phyloP scores from a whole-genome alignment of 2,329 filamentous ascomycete genomes.

The Pseudocercospora ulei region DNA sequence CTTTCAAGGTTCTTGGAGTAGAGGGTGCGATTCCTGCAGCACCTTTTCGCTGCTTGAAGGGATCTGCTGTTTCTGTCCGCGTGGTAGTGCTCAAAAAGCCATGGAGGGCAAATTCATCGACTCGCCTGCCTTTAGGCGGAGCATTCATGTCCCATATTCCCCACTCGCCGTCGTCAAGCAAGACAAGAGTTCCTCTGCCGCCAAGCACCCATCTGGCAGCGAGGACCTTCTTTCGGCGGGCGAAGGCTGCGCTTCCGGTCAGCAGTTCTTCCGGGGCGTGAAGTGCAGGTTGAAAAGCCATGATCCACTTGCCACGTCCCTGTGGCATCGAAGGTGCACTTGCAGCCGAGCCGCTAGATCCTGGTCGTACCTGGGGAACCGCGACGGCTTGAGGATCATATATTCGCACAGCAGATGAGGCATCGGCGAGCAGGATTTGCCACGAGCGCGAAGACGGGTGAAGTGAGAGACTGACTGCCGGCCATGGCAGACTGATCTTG shows the following conservation, averaged over 20 bases:
- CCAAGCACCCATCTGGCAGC: constrained; percentile 43
- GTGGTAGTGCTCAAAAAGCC: constrained; percentile 29
- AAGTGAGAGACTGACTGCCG: constrained; percentile 21
- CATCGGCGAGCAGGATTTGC: constrained; percentile 47
- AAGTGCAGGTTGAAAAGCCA: constrained; percentile 28
- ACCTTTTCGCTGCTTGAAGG: constrained; percentile 30
- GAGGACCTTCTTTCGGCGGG: constrained; percentile 42
- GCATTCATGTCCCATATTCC: constrained; percentile 42
- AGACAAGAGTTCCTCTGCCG: constrained; percentile 40
- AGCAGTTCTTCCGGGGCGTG: constrained; percentile 16
- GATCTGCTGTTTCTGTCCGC: constrained; percentile 20
- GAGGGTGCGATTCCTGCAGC: constrained; percentile 40
- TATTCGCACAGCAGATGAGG: constrained; percentile 48
- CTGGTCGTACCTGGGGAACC: constrained; percentile 18
- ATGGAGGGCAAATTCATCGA: constrained; percentile 28
- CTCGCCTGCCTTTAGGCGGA: constrained; percentile 17
- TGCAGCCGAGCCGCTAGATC: constrained; percentile 24
- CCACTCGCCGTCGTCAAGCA: constrained; percentile 46
- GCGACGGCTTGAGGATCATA: constrained; percentile 45
- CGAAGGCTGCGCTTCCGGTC: constrained; percentile 27
- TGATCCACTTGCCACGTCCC: constrained; percentile 27
- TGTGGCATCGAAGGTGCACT: constrained; percentile 5
- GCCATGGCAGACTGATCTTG: constrained; percentile 18
- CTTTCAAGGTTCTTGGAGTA: constrained; percentile 45
- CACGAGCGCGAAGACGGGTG: constrained; percentile 25